Evolutionary conservation across 1,284 basidiomycete species (phyloP), one percentile per base, ranked within the genome.

Genomic region (Phylloporus sp.): DNA sequence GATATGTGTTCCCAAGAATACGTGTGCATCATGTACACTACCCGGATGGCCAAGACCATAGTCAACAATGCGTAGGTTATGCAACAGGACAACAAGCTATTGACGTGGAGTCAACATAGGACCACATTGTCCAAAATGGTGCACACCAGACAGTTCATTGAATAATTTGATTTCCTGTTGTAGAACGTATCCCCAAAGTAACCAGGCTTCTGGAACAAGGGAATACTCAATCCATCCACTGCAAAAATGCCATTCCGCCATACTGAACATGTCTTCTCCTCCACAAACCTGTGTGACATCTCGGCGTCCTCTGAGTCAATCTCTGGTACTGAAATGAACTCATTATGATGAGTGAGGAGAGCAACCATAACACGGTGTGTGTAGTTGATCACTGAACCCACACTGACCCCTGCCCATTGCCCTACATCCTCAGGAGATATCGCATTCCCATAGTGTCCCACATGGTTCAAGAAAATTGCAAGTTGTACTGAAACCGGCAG

Each of bases 401-500:
- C n/a, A n/a, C n/a, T n/a, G n/a, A n/a, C n/a, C n/a, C n/a, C n/a
- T n/a, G 80, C 77, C 45, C 64, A 68, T 2, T 75, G 70, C 2
- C 80, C 78, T 25, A 84, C 67, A 67, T 81, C 52, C 12, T 63
- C 39, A 6, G 32, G 5, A 32, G n/a, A 23, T 0, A 45, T 25
- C 4, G 52, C 65, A 62, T 66, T 66, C n/a, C 65, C 41, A 25
- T 66, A 66, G 43, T 62, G 60, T 3, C 65, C 55, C 10, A 27
- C 27, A 19, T 19, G 25, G 17, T 57, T 60, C 25, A 64, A 8
- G 12, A 64, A 64, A 3, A 64, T 52, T n/a, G n/a, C n/a, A n/a
- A n/a, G n/a, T n/a, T n/a, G 82, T 2, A 66, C 45, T 1, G 80
- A 72, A 4, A 84, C 78, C 15, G 79, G 76, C 6, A 78, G 45